These are phyloP conservation scores for Glaciozyma antarctica DNA, from an alignment of 768 basidiomycete species.

Conservation along the genomic window DNA sequence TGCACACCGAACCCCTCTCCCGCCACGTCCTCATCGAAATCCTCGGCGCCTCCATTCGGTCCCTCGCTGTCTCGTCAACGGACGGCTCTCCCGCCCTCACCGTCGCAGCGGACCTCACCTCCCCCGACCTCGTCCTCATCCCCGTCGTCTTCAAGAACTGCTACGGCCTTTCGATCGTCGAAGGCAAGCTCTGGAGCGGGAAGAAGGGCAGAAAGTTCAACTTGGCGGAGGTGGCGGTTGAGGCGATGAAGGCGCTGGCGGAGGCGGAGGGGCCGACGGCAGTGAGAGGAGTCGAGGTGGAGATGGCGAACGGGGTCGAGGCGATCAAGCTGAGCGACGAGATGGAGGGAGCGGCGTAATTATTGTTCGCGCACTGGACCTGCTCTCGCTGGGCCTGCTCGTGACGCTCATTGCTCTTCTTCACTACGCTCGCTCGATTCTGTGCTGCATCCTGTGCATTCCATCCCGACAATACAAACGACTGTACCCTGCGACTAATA, in stretches of 20 bases:
- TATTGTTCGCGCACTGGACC: too few relatives aligned
- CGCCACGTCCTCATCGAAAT: conserved; percentile 19
- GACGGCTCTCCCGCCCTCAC: conserved; percentile 10
- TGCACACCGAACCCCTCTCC: conserved; percentile 21
- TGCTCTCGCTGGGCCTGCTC: too few relatives aligned
- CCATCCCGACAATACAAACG: too few relatives aligned
- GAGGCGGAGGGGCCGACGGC: conserved; percentile 9
- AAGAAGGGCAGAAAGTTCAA: conserved; percentile 29
- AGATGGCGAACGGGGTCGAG: not conserved
- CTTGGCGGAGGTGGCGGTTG: conserved; percentile 18
- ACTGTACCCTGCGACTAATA: too few relatives aligned
- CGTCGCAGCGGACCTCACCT: conserved; percentile 22
- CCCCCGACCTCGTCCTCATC: conserved; percentile 27
- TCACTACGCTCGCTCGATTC: too few relatives aligned
- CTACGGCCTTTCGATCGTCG: conserved; percentile 26
- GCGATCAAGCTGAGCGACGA: too few relatives aligned
- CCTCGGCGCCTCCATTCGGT: conserved; percentile 11
- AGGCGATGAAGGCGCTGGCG: conserved; percentile 3
- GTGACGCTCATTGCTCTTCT: too few relatives aligned
- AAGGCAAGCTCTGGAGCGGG: conserved; percentile 22
- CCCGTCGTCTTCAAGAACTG: conserved; percentile 25
- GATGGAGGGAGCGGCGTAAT: too few relatives aligned
- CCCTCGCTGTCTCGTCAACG: conserved; percentile 15
- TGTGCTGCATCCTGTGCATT: too few relatives aligned
- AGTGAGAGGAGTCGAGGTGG: conserved; percentile 9